Evolutionary conservation across 75 land plant genomes (phyloP), one percentile per base, ranked within the genome.

Genomic region (Cupressus sempervirens): DNA sequence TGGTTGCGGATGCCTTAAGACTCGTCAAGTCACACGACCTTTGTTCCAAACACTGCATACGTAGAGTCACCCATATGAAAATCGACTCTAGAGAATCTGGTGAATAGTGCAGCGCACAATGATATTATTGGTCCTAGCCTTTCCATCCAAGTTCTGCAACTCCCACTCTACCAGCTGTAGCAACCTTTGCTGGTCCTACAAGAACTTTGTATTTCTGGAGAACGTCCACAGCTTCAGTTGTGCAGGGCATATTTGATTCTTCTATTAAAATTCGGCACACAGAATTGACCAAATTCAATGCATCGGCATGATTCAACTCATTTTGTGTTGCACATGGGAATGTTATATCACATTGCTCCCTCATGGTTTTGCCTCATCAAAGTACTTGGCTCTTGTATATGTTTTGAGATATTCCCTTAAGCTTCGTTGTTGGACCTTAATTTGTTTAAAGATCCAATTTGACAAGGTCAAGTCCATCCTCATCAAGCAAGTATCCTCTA

Each of bases 111-210:
- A n/a, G n/a, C n/a, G n/a, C n/a, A n/a, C n/a, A n/a, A n/a, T n/a
- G n/a, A n/a, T n/a, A n/a, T n/a, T n/a, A n/a, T n/a, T n/a, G n/a
- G n/a, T n/a, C n/a, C n/a, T n/a, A n/a, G n/a, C n/a, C n/a, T n/a
- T n/a, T n/a, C n/a, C n/a, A n/a, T n/a, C n/a, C n/a, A n/a, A n/a
- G n/a, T n/a, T n/a, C n/a, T n/a, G n/a, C n/a, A n/a, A n/a, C n/a
- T n/a, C n/a, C n/a, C n/a, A 98, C 99, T 93, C 99, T 98, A 87
- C 97, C 99, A 87, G 94, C 98, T 91, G 94, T 93, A 84, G 99
- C 98, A 84, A 97, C 97, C 90, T 96, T 96, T 65, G 99, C 93
- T 73, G 99, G 99, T 85, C 93, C 99, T 88, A 94, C 87, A 62
- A 95, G 85, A 43, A 98, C 93, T 88, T 91, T 96, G 35, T 93